Conservation (phyloP, 495 filamentous ascomycete species). For the Neurospora africana region DNA sequence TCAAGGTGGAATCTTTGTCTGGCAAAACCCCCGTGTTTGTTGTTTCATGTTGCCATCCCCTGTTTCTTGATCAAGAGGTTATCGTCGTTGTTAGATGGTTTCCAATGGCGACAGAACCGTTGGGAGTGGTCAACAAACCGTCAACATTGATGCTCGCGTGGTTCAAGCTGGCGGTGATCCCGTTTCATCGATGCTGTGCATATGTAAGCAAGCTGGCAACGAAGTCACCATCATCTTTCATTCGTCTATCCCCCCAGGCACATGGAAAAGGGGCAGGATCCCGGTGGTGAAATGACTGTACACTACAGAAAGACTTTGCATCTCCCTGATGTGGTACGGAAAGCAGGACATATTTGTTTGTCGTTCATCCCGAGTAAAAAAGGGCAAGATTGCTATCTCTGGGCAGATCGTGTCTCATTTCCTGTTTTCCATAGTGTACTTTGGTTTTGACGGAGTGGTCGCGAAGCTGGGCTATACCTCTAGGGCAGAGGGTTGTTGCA, state of each 20-base stretch:
- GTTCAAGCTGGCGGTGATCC: background rate
- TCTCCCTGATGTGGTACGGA: background rate
- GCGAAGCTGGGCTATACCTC: background rate
- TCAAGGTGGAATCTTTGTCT: slow-evolving; percentile 1
- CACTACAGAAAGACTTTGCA: background rate
- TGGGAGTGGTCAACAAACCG: background rate
- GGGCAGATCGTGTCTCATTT: background rate
- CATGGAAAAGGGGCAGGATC: background rate
- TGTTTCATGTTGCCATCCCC: slow-evolving; percentile 4
- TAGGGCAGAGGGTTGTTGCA: background rate
- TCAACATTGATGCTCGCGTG: background rate
- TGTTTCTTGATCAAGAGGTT: background rate
- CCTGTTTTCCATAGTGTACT: background rate
- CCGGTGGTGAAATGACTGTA: background rate
- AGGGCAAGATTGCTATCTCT: background rate
- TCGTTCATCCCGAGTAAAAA: background rate
- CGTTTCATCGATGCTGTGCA: background rate
- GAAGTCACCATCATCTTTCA: background rate
- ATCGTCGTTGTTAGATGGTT: background rate
- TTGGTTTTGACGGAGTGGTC: background rate
- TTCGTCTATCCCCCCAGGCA: background rate
- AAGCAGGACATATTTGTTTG: background rate
- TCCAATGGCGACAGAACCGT: background rate
- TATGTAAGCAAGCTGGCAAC: background rate
- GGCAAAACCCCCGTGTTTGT: slow-evolving; percentile 2